Percentiles rank a stretch among this genome's conserved stretches.
Evolutionary conservation across 495 filamentous ascomycete genomes (phyloP).

Genomic region (Podospora australis): DNA sequence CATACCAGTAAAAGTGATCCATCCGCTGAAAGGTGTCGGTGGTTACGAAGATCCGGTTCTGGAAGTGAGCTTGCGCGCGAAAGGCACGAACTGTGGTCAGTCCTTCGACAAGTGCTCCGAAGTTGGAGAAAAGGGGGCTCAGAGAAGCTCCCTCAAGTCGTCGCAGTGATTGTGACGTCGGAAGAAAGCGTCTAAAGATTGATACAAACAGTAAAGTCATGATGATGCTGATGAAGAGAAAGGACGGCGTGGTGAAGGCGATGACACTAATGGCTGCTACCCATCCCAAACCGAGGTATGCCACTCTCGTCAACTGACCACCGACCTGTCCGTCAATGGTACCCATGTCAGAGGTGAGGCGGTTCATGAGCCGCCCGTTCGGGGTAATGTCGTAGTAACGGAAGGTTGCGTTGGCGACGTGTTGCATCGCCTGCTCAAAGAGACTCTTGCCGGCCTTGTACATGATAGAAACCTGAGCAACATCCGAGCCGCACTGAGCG

Average conservation of each 20-base stretch:
- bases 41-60: constrained; percentile 64
- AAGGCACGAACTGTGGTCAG: constrained; percentile 76
- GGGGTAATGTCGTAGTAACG: constrained; percentile 84
- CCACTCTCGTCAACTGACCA: constrained; percentile 57
- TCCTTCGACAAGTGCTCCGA: constrained; percentile 72
- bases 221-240: constrained; percentile 61
- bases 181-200: constrained; percentile 68
- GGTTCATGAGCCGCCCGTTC: constrained; percentile 78
- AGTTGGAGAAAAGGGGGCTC: constrained; percentile 77
- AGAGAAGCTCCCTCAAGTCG: constrained; percentile 79
- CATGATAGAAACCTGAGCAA: constrained; percentile 60
- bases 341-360: constrained; percentile 77
- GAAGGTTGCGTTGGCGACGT: constrained; percentile 71
- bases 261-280: constrained; percentile 66
- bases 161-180: constrained; percentile 73
- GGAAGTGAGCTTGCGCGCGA: constrained; percentile 65
- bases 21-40: constrained; percentile 83
- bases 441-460: constrained; percentile 68
- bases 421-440: constrained; percentile 60
- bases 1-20: constrained; percentile 94
- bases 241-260: constrained; percentile 63
- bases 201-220: constrained; percentile 58
- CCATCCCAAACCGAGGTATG: constrained; percentile 61
- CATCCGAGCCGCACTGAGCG: constrained; percentile 46
- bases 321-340: constrained; percentile 76